Conservation (phyloP, 495 filamentous ascomycete species). For the Lophiotrema nucula region DNA sequence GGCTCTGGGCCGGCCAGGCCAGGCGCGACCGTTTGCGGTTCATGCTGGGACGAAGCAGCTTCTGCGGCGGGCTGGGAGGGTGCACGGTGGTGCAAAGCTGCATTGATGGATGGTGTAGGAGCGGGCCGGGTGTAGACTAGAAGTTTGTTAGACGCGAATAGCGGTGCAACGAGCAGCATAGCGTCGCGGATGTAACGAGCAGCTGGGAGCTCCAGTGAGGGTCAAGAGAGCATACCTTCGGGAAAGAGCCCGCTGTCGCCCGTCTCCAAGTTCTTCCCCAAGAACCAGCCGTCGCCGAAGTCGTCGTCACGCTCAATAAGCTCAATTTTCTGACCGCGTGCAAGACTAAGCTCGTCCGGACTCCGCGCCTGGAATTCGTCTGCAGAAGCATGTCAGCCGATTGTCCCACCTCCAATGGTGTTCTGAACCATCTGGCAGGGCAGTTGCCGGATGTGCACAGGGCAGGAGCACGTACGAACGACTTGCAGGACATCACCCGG, state of each 20-base stretch:
- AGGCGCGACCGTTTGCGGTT: background rate
- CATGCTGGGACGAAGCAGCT: background rate
- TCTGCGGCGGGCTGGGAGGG: slow-evolving; percentile 11
- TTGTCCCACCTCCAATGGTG: background rate
- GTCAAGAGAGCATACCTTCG: slow-evolving; percentile 61
- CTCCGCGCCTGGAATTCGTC: slow-evolving; percentile 88
- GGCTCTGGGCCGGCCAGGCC: background rate
- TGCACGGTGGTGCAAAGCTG: slow-evolving; percentile 29
- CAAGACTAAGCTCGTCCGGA: slow-evolving; percentile 85
- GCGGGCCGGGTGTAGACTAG: slow-evolving; percentile 44
- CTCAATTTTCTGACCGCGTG: slow-evolving; percentile 85
- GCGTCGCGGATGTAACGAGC: background rate
- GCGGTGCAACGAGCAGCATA: background rate
- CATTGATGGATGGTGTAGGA: slow-evolving; percentile 37
- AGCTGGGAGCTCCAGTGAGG: background rate
- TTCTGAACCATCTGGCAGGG: too few relatives aligned
- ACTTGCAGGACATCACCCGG: background rate
- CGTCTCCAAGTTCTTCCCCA: slow-evolving; percentile 76
- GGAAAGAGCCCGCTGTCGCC: slow-evolving; percentile 83
- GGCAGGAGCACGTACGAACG: background rate
- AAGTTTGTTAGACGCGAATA: slow-evolving; percentile 2
- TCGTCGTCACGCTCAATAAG: slow-evolving; percentile 94
- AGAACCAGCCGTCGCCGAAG: slow-evolving; percentile 96
- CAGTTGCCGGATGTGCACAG: background rate
- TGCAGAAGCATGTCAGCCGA: slow-evolving; percentile 30